phyloP scores from a whole-genome alignment of 2,329 filamentous ascomycete species.

The Paecilomyces variotii region DNA sequence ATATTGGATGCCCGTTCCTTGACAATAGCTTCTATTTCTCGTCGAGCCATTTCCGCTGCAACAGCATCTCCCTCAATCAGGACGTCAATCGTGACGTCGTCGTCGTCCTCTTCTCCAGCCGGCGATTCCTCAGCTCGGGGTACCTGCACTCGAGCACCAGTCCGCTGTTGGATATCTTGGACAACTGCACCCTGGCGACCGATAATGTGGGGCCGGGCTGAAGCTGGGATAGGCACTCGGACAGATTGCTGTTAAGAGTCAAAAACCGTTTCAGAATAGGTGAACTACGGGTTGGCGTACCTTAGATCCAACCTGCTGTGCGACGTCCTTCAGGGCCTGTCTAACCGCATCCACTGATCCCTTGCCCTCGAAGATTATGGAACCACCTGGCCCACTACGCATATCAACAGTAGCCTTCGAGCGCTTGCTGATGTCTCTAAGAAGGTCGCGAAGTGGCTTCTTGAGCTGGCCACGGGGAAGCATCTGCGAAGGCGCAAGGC shows the following conservation, averaged over 20 bases:
- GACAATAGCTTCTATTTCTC: slow-evolving; percentile 79
- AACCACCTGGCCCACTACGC: slow-evolving; percentile 62
- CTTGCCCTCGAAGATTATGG: slow-evolving; percentile 73
- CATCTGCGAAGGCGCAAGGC: slow-evolving; percentile 67
- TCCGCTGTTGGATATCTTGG: slow-evolving; percentile 80
- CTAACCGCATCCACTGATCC: slow-evolving; percentile 78
- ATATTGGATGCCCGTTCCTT: slow-evolving; percentile 76
- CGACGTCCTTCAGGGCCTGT: slow-evolving; percentile 81
- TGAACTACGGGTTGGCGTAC: slow-evolving; percentile 41
- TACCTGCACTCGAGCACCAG: slow-evolving; percentile 82
- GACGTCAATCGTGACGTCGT: slow-evolving; percentile 71
- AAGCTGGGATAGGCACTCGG: slow-evolving; percentile 72
- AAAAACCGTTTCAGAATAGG: slow-evolving; percentile 1
- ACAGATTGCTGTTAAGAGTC: slow-evolving; percentile 48
- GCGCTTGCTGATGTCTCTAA: slow-evolving; percentile 87
- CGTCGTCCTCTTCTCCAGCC: slow-evolving; percentile 65
- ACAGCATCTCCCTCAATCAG: slow-evolving; percentile 85
- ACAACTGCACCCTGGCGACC: slow-evolving; percentile 86
- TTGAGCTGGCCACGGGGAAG: slow-evolving; percentile 69
- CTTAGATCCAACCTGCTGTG: slow-evolving; percentile 79
- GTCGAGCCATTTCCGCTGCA: slow-evolving; percentile 72
- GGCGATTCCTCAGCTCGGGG: slow-evolving; percentile 66
- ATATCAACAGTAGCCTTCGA: slow-evolving; percentile 81
- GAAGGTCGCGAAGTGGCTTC: slow-evolving; percentile 73
- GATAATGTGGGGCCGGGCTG: slow-evolving; percentile 82